Evolutionary conservation across 352 stramenopile species (phyloP).

Genomic region (Pythium folliculosum): DNA sequence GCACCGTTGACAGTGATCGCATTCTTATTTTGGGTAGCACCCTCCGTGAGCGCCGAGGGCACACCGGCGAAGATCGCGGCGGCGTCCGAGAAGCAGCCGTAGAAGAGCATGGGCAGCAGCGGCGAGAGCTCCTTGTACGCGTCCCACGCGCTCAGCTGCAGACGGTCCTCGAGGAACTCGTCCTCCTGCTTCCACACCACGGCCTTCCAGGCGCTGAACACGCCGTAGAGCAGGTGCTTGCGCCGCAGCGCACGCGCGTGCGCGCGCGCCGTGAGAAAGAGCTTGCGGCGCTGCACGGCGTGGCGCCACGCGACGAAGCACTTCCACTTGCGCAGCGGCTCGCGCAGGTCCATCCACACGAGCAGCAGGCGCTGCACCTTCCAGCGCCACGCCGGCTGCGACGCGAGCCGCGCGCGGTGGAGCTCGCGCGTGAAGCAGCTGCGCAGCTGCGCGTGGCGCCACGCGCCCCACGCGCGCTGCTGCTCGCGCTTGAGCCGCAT

Average conservation of each 20-base stretch:
- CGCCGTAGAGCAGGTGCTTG: constrained; percentile 44
- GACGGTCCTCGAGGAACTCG: constrained; percentile 54
- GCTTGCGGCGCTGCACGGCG: constrained; percentile 41
- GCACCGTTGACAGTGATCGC: neutral
- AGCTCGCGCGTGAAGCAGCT: constrained; percentile 62
- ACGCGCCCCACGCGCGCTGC: constrained; percentile 39
- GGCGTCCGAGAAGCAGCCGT: constrained; percentile 56
- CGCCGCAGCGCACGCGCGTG: constrained; percentile 44
- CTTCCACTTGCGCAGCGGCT: constrained; percentile 34
- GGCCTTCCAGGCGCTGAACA: constrained; percentile 63
- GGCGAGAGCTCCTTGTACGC: constrained; percentile 54
- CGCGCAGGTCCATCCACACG: constrained; percentile 46
- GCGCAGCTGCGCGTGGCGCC: constrained; percentile 56
- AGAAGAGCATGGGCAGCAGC: constrained; percentile 65
- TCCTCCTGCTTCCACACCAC: constrained; percentile 65
- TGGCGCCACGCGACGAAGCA: constrained; percentile 56
- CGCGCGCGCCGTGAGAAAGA: constrained; percentile 49
- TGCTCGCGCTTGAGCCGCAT: constrained; percentile 26
- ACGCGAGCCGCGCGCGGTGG: constrained; percentile 43
- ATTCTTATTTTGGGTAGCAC: neutral
- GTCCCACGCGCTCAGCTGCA: constrained; percentile 61
- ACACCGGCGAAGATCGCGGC: constrained; percentile 61
- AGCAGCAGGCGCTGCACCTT: constrained; percentile 52
- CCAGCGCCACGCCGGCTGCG: constrained; percentile 46
- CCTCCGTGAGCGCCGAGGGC: constrained; percentile 20